These are phyloP conservation scores for Pulveroboletus sp. DNA, from an alignment of 768 basidiomycete species.

Conservation along the genomic window DNA sequence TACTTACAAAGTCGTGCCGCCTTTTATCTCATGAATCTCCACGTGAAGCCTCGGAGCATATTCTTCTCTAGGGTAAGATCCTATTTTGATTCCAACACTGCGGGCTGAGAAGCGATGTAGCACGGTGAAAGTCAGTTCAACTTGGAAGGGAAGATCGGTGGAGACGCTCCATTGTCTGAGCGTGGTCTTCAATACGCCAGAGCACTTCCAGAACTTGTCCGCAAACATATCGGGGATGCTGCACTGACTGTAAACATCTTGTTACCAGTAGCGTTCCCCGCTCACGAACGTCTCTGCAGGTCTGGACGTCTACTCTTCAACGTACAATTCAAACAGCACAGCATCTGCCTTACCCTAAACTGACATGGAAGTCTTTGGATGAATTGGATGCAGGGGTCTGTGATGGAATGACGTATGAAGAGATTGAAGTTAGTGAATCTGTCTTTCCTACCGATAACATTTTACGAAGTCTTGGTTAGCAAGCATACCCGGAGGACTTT, in stretches of 20 bases:
- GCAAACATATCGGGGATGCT: constrained; percentile 85
- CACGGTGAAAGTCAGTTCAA: constrained; percentile 99
- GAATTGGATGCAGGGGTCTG: constrained; percentile 99
- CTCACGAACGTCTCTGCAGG: constrained; percentile 41
- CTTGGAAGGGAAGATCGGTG: constrained; percentile 94
- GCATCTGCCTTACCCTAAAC: constrained; percentile 76
- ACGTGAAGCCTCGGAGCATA: constrained; percentile 93
- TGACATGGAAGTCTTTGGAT: constrained; percentile 98
- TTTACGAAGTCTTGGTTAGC: constrained; percentile 39
- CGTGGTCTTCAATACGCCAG: constrained; percentile 82
- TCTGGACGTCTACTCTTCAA: constrained; percentile 98
- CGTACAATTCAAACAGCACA: constrained; percentile 90
- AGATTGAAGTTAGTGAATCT: constrained; percentile 76
- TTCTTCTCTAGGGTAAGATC: constrained; percentile 87
- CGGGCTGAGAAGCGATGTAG: constrained; percentile 38
- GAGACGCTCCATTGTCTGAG: constrained; percentile 85
- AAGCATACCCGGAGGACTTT: constrained; percentile 96
- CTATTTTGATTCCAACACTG: background rate
- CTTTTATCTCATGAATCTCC: constrained; percentile 97
- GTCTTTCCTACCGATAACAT: background rate
- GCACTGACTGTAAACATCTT: constrained; percentile 63
- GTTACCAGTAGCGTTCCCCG: too few relatives aligned
- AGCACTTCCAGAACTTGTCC: constrained; percentile 83
- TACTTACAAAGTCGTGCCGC: constrained; percentile 96
- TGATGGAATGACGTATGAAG: constrained; percentile 99